Evolutionary conservation across 768 basidiomycete genomes (phyloP).

Genomic region (Rhodotorula taiwanensis): DNA sequence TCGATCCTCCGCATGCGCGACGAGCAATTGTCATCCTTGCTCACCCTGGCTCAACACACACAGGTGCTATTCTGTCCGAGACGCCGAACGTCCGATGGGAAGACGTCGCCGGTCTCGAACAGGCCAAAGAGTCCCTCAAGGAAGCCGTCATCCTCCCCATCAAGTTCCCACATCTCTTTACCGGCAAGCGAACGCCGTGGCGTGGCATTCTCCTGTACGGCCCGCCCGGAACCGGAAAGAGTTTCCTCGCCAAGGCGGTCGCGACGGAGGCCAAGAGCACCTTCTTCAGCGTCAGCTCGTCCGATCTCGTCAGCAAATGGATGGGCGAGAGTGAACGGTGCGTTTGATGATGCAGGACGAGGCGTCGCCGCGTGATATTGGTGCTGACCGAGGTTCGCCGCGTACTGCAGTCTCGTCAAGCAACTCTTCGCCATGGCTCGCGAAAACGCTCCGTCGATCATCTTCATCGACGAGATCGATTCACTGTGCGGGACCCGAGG

Average conservation of each 20-base stretch:
- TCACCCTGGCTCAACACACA: background rate
- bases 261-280: slow-evolving; percentile 99
- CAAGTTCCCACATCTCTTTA: slow-evolving; percentile 98
- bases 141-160: slow-evolving; percentile 99
- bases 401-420: slow-evolving; percentile 62
- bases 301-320: slow-evolving; percentile 97
- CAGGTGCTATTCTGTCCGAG: slow-evolving; percentile 77
- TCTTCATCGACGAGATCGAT: slow-evolving; percentile 98
- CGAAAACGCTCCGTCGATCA: slow-evolving; percentile 92
- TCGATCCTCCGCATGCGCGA: too few relatives aligned
- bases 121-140: slow-evolving; percentile 89
- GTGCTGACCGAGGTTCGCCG: background rate
- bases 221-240: slow-evolving; percentile 96
- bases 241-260: slow-evolving; percentile 93
- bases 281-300: slow-evolving; percentile 92
- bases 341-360: slow-evolving; percentile 44
- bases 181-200: slow-evolving; percentile 97
- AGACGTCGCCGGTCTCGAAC: slow-evolving; percentile 93
- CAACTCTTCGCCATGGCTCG: slow-evolving; percentile 94
- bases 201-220: slow-evolving; percentile 91
- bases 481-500: slow-evolving; percentile 89
- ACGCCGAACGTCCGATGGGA: slow-evolving; percentile 97
- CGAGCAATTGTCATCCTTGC: too few relatives aligned
- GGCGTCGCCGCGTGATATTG: too few relatives aligned
- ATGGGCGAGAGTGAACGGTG: slow-evolving; percentile 97